phyloP scores from a whole-genome alignment of 176 grass and related monocot genomes.

The Zea mays region Zm-B73-REFERENCE-NAM-5.0 NC_050105.1:81054501-81055000 shows the following conservation, averaged over 20 bases:
- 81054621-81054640: constrained; percentile 39
- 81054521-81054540: constrained; percentile 6
- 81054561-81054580: neutral
- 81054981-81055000: constrained; percentile 99
- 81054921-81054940: constrained; percentile 98
- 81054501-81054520: neutral
- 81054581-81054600: neutral
- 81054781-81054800: constrained; percentile 94
- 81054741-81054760: constrained; percentile 94
- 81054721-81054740: constrained; percentile 98
- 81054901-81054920: constrained; percentile 91
- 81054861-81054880: constrained; percentile 10
- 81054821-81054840: constrained; percentile 9
- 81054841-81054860: constrained; percentile 10
- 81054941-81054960: constrained; percentile 97
- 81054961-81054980: constrained; percentile 99
- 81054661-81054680: constrained; percentile 97
- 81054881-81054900: constrained; percentile 69
- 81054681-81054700: constrained; percentile 93
- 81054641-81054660: constrained; percentile 99
- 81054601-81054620: neutral
- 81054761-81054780: constrained; percentile 99
- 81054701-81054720: constrained; percentile 98
- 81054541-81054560: neutral
- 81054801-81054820: constrained; percentile 38